Evolutionary conservation across 2,329 filamentous ascomycete species (phyloP), one percentile per base, ranked within the genome.

Genomic region (Pseudogymnoascus sp.): DNA sequence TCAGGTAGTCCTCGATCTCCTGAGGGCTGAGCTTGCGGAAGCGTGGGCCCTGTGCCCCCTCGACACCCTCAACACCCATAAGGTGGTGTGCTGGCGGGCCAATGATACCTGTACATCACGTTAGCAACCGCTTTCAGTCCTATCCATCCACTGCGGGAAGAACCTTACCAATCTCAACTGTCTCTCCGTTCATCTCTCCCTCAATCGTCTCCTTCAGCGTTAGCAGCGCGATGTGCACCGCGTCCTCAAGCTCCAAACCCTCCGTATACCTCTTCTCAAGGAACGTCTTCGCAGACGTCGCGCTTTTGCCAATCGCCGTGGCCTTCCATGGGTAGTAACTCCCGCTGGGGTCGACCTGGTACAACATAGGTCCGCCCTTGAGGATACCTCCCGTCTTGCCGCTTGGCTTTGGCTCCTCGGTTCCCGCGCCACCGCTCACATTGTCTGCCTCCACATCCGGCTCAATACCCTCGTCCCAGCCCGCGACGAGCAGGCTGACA

Each of bases 321-420:
- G 95, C 95, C 83, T 99, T 99, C 95, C 95, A 99, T 3, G 95
- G 95, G 76, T 97, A 99, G 76, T 99, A 99, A 76, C 91, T 96
- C 69, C 95, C 95, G 68, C 91, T 96, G n/a, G 95, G 95, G 75
- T 99, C 95, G 69, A 99, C 95, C 80, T 99, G 93, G 80, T 99
- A 99, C 74, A 99, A 80, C 83, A 96, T 97, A 58, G 95, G 95
- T 5, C 95, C 93, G 60, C 95, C 93, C 81, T 97, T 97, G 70
- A 95, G 82, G 69, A 96, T 95, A 59, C 95, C 95, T 28, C 93
- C 95, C 23, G 95, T 97, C 85, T 97, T 96, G 69, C 89, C 88
- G 61, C 84, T 85, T 28, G 81, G 78, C 79, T 88, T 89, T 80
- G 91, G 90, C 77, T 89, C 86, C 75, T 86, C 84, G 59, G 82